These are phyloP conservation scores for Cryoendolithus antarcticus DNA, from an alignment of 2,329 filamentous ascomycete species.

Conservation along the genomic window DNA sequence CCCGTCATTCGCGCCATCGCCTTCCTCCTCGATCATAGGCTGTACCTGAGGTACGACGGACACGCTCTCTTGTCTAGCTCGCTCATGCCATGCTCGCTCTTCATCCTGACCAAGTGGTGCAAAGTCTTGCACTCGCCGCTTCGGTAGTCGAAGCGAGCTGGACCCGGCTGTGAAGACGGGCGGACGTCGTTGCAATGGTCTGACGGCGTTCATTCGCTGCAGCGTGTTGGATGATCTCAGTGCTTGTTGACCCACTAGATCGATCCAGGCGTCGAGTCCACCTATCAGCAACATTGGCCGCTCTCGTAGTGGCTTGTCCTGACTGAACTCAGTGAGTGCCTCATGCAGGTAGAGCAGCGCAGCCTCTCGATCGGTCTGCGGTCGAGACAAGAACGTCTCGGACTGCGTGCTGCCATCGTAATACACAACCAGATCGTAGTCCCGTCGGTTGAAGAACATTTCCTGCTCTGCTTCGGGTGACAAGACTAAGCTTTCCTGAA, in stretches of 20 bases:
- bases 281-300: constrained; percentile 68
- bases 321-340: constrained; percentile 74
- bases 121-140: constrained; percentile 45
- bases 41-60: constrained; percentile 22
- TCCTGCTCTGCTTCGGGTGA: constrained; percentile 62
- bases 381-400: constrained; percentile 41
- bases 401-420: constrained; percentile 63
- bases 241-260: constrained; percentile 60
- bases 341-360: constrained; percentile 63
- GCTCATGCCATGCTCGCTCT: constrained; percentile 66
- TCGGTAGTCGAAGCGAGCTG: constrained; percentile 40
- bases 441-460: constrained; percentile 58
- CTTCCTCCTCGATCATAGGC: constrained; percentile 31
- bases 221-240: constrained; percentile 46
- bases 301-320: constrained; percentile 58
- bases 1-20: constrained; percentile 28
- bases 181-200: constrained; percentile 40
- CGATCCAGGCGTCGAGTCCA: constrained; percentile 75
- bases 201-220: constrained; percentile 34
- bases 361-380: constrained; percentile 26
- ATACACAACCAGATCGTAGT: constrained; percentile 80
- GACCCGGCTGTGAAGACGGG: constrained; percentile 35
- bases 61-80: constrained; percentile 55
- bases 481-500: constrained; percentile 57
- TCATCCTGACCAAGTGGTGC: constrained; percentile 71